A percentile compares a stretch with the other conserved stretches of the same genome.
phyloP scores from a whole-genome alignment of 306 rosid species.

The Corylus avellana region DNA sequence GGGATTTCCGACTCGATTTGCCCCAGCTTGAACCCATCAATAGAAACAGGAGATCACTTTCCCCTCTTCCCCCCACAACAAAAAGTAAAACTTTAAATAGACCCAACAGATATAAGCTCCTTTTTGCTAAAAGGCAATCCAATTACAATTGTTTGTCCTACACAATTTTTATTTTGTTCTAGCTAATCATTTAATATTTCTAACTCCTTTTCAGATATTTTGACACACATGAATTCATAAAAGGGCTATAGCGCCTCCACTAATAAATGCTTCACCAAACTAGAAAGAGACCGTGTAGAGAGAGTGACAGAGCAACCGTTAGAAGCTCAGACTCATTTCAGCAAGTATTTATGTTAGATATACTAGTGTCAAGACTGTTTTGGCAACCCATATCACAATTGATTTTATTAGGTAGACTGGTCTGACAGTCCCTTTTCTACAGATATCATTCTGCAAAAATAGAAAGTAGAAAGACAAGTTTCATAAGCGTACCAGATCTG shows the following conservation, averaged over 20 bases:
- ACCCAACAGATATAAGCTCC: not conserved
- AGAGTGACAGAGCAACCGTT: not conserved
- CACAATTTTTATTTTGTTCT: not conserved
- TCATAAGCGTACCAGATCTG: constrained; percentile 77
- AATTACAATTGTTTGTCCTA: not conserved
- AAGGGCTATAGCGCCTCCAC: not conserved
- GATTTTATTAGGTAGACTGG: not conserved
- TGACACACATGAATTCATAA: not conserved
- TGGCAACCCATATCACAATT: constrained; percentile 16
- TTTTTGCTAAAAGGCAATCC: constrained; percentile 3
- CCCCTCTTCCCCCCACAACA: no score
- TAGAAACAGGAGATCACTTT: not conserved
- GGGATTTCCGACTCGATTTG: not conserved
- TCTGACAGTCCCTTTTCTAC: not conserved
- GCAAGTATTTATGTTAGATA: constrained; percentile 11
- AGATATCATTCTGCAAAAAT: constrained; percentile 5
- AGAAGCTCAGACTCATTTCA: not conserved
- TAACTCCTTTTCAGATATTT: not conserved
- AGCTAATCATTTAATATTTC: not conserved
- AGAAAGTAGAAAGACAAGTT: constrained; percentile 18
- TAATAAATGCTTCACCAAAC: not conserved
- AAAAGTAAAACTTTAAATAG: no score
- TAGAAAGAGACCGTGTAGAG: not conserved
- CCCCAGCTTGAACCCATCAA: not conserved
- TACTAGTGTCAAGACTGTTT: constrained; percentile 14